Conservation (phyloP, 1,284 basidiomycete species). For the Athelia psychrophila region DNA sequence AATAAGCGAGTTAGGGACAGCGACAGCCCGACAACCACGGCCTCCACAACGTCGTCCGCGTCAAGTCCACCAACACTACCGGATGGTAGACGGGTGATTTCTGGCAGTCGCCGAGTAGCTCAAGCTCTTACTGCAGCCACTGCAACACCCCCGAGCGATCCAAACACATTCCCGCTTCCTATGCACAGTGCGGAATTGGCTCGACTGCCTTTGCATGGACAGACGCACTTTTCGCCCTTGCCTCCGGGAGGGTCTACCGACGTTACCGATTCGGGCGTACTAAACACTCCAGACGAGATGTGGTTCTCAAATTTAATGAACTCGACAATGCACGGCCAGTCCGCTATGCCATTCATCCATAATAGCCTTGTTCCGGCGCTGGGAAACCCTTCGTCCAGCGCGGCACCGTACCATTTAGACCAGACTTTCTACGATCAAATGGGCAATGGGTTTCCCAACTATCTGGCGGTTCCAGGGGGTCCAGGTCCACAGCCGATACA, state of each 20-base stretch:
- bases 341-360: too few species aligned
- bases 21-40: constrained; percentile 34
- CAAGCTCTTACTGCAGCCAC: constrained; percentile 5
- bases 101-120: constrained; percentile 20
- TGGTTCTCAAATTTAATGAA: not conserved
- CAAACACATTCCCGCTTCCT: constrained; percentile 35
- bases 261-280: not conserved
- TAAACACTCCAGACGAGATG: not conserved
- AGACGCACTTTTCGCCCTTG: constrained; percentile 10
- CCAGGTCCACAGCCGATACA: not conserved
- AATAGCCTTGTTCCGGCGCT: not conserved
- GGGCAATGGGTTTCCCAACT: constrained; percentile 9
- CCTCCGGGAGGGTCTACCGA: too few species aligned
- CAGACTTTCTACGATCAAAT: constrained; percentile 22
- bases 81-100: constrained; percentile 23
- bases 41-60: constrained; percentile 9
- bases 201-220: constrained; percentile 48
- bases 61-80: constrained; percentile 4
- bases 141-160: not conserved
- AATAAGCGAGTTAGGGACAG: constrained; percentile 63
- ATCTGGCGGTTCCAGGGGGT: not conserved
- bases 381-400: not conserved
- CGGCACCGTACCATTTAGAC: constrained; percentile 18
- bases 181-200: constrained; percentile 61
- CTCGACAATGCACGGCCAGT: not conserved